Conservation (phyloP, 257 asterid genomes). For the Solanum microdontum region DNA sequence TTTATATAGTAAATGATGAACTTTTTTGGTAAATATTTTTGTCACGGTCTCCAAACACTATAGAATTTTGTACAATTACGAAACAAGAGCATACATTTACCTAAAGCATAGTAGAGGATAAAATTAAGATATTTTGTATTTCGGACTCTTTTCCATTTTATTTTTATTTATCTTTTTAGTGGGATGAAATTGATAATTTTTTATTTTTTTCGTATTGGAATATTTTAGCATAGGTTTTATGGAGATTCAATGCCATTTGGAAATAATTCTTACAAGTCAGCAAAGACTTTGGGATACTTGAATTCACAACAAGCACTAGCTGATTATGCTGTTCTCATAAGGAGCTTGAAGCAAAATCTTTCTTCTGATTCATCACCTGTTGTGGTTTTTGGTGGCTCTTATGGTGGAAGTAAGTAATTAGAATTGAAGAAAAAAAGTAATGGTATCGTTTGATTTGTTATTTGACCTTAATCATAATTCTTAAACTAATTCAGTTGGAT, state of each 20-base stretch:
- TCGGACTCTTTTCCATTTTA: background rate
- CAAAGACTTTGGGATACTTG: constrained; percentile 58
- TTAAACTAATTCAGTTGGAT: rapidly evolving
- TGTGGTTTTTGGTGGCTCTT: constrained; percentile 81
- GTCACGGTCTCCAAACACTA: background rate
- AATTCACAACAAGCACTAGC: constrained; percentile 74
- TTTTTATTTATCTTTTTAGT: background rate
- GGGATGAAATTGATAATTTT: background rate
- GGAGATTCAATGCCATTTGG: constrained; percentile 75
- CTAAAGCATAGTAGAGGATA: background rate
- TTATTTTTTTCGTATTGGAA: background rate
- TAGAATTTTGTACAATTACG: background rate
- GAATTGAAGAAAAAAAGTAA: background rate
- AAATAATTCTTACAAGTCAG: constrained; percentile 36
- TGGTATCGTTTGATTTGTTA: too few species aligned
- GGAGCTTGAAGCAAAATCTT: constrained; percentile 51
- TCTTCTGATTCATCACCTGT: constrained; percentile 77
- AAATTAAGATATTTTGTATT: background rate
- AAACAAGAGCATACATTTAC: background rate
- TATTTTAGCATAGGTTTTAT: constrained; percentile 60
- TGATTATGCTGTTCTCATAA: constrained; percentile 56
- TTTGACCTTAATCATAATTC: background rate
- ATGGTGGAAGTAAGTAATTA: constrained; percentile 56
- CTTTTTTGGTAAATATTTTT: background rate
- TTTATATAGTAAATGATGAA: background rate